Evolutionary conservation across 2,329 filamentous ascomycete species (phyloP), one percentile per base, ranked within the genome.

Genomic region (Aureobasidium sp.): DNA sequence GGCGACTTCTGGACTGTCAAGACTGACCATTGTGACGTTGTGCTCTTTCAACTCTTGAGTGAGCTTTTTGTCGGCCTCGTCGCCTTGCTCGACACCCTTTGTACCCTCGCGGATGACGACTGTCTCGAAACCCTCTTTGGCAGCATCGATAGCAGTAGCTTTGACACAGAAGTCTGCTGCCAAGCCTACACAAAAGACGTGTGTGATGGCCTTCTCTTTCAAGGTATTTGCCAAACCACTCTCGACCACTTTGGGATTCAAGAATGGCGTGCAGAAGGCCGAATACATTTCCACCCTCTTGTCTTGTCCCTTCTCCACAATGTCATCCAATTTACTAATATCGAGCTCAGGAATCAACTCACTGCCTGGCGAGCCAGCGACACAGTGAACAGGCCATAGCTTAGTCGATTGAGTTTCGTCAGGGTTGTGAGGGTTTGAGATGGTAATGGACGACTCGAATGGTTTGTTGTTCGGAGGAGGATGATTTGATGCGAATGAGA

Each of bases 151-250:
- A 0, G 90, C 91, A 14, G 90, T 95, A 57, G 72, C 79, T 65
- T 82, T 85, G 53, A 97, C 90, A 67, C 93, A 98, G 68, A 87
- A 95, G 69, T 97, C 93, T 16, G 82, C 84, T 3, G 93, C 91
- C 52, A 98, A 66, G 0, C 93, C 93, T 1, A 88, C 89, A 19
- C 93, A 80, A 66, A 84, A 96, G 5, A 96, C 87, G 66, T 94
- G 79, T 5, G 86, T 89, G 24, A 95, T 73, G 0, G 70, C 73
- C 14, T 72, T 72, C 2, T 73, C 74, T 48, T 68, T 75, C 60
- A 98, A 67, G 42, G 74, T 64, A 1, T 64, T 71, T 1, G 76
- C 78, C 22, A 97, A 72, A 12, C 83, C 83, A 62, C 79, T 84
- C 62, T 71, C 81, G 22, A 72, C 73, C 12, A 85, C 73, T 27